These are phyloP conservation scores for Yamadazyma aaseri DNA, from an alignment of 1,139 yeast genomes.

Conservation along the genomic window DNA sequence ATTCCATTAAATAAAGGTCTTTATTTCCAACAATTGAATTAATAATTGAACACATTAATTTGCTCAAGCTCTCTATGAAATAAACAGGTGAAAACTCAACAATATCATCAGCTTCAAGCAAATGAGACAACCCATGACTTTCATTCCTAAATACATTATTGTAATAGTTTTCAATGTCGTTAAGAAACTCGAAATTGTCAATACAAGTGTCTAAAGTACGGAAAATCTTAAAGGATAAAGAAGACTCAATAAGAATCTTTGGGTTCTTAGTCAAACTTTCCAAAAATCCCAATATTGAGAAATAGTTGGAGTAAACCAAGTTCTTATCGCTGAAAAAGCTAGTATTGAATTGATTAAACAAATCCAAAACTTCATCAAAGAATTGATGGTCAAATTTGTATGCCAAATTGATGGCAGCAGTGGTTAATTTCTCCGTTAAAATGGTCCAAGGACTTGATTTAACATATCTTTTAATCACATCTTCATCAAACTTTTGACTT, in stretches of 20 bases:
- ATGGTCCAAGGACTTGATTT: slow-evolving; percentile 39
- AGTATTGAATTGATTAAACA: slow-evolving; percentile 30
- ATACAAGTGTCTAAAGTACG: slow-evolving; percentile 35
- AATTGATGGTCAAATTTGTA: slow-evolving; percentile 26
- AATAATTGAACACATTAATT: slow-evolving; percentile 35
- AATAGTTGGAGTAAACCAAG: slow-evolving; percentile 37
- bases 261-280: slow-evolving; percentile 41
- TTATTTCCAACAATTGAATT: slow-evolving; percentile 28
- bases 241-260: slow-evolving; percentile 27
- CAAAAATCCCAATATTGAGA: slow-evolving; percentile 46
- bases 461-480: slow-evolving; percentile 21
- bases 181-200: slow-evolving; percentile 42
- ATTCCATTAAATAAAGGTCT: slow-evolving; percentile 27
- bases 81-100: slow-evolving; percentile 43
- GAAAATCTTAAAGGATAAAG: slow-evolving; percentile 32
- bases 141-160: slow-evolving; percentile 22
- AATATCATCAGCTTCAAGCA: slow-evolving; percentile 31
- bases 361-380: slow-evolving; percentile 26
- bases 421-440: slow-evolving; percentile 34
- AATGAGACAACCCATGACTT: slow-evolving; percentile 20
- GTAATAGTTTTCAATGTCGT: slow-evolving; percentile 37
- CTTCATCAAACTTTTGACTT: slow-evolving; percentile 39
- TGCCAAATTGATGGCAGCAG: slow-evolving; percentile 39
- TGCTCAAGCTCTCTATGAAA: slow-evolving; percentile 43
- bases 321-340: slow-evolving; percentile 21